Evolutionary conservation across 1,284 basidiomycete species (phyloP).

Genomic region (Microbotryum lychnidis-dioicae): DNA sequence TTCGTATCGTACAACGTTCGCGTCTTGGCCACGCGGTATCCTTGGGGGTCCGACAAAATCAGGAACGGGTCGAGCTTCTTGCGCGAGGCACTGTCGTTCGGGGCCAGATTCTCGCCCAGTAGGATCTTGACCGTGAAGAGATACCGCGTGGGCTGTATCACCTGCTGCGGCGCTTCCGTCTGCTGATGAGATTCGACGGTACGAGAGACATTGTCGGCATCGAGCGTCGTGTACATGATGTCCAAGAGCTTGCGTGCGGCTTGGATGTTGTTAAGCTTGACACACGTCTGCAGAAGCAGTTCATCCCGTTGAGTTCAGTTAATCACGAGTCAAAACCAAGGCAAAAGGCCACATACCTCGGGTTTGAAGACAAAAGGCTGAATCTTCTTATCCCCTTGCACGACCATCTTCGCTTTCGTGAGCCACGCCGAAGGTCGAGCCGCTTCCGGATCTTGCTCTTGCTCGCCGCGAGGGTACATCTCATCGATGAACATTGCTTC

Average conservation of each 20-base stretch:
- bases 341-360: slow-evolving; percentile 41
- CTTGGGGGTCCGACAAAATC: slow-evolving; percentile 85
- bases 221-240: slow-evolving; percentile 83
- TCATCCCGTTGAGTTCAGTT: background rate
- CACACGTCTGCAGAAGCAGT: slow-evolving; percentile 58
- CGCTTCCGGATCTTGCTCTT: slow-evolving; percentile 43
- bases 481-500: slow-evolving; percentile 86
- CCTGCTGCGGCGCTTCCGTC: slow-evolving; percentile 42
- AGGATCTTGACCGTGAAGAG: slow-evolving; percentile 92
- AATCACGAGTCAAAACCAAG: background rate
- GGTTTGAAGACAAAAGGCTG: slow-evolving; percentile 90
- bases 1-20: slow-evolving; percentile 88
- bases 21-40: slow-evolving; percentile 85
- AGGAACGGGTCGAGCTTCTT: slow-evolving; percentile 81
- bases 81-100: slow-evolving; percentile 60
- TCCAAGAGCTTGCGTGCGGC: slow-evolving; percentile 83
- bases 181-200: slow-evolving; percentile 49
- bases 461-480: slow-evolving; percentile 77
- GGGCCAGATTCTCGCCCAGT: slow-evolving; percentile 72
- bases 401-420: slow-evolving; percentile 71
- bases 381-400: slow-evolving; percentile 75
- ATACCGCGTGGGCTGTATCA: slow-evolving; percentile 45
- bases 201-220: slow-evolving; percentile 78
- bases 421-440: slow-evolving; percentile 77
- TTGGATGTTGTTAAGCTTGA: slow-evolving; percentile 97